Base-by-base conservation (phyloP, 1,284 basidiomycete species). In the Cutaneotrichosporon sp. region DNA sequence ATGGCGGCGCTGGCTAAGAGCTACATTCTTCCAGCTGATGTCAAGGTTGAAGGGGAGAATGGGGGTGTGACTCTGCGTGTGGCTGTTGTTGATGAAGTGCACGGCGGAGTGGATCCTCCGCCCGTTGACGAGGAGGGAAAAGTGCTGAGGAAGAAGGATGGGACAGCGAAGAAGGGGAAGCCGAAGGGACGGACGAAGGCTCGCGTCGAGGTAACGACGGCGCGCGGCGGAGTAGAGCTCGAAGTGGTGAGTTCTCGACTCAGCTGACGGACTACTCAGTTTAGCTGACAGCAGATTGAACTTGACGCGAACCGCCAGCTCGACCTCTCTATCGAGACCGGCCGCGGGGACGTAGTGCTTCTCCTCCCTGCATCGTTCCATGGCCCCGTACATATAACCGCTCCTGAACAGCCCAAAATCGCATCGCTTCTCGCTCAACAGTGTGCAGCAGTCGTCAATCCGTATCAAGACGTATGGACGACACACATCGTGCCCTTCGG, bases 341-440 rank as follows among this genome's bases (percentile, higher is more conserved):
- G 62, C 27, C 43, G 60, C 3, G 71, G 68, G 5, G 68, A 73
- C 52, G 60, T 73, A 7, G 46, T 71, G 29, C 47, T 73, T 2
- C 54, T 73, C 5, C 55, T 73, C 9, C 71, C 70, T 1, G 54
- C 61, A 11, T 60, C 54, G 20, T 73, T 66, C 51, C 49, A 58
- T 38, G 71, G 71, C 14, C 60, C 65, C 7, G 54, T 71, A 7
- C 35, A 62, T 42, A 58, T 52, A 4, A 35, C 42, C 4, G 25
- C 25, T n/a, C n/a, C n/a, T n/a, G 29, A 29, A 11, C 37, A 52
- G 5, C 65, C 20, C 61, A 66, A 48, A 17, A 56, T 71, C 14
- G 5, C 9, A 0, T 52, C 66, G 2, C 34, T 35, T 7, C 34
- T 35, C n/a, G 14, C 34, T 19, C 7, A 16, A 8, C 59, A 64